Base-by-base conservation (phyloP, 2,329 filamentous ascomycete genomes). In the Aspergillus jensenii region DNA sequence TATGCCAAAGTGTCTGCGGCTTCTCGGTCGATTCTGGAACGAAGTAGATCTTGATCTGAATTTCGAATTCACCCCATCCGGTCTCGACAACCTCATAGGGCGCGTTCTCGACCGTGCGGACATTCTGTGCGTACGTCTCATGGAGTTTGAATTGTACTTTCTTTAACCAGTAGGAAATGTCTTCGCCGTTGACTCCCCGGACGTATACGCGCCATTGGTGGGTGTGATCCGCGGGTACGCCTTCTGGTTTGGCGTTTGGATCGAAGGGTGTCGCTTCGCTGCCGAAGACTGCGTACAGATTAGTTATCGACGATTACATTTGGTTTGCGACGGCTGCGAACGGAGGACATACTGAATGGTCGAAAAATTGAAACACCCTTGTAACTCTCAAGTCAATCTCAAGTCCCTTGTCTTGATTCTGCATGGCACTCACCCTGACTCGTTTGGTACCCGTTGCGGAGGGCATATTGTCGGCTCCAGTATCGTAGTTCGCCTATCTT, bases 61-160 rank as follows among this genome's bases (percentile, higher is more conserved):
- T 96, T 74, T 95, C 91, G 79, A 99, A 99, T 78, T 97, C 95
- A 69, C 95, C 95, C 90, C 96, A 99, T 49, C 95, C 95, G 0
- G 95, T 98, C 76, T 98, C 95, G 62, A 86, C 85, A 60, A 98
- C 89, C 69, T 91, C 82, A 69, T 97, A 99, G 11, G 81, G 92
- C 70, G 90, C 85, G 60, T 86, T 85, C 69, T 96, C 93, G 69
- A 95, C 82, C 72, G 89, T 96, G 66, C 95, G 89, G 21, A 95
- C 84, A 57, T 90, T 90, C 75, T 97, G 96, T 27, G 91, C 88
- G 73, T 97, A 98, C 9, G 93, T 97, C 76, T 98, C 93, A 81
- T 97, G 93, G 15, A 99, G 86, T 76, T 98, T 98, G 79, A 99
- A 99, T 74, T 97, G 93, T 1, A 99, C 93, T 68, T 96, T 93